phyloP scores from a whole-genome alignment of 257 asterid genomes.

The Lycium ferocissimum region DNA sequence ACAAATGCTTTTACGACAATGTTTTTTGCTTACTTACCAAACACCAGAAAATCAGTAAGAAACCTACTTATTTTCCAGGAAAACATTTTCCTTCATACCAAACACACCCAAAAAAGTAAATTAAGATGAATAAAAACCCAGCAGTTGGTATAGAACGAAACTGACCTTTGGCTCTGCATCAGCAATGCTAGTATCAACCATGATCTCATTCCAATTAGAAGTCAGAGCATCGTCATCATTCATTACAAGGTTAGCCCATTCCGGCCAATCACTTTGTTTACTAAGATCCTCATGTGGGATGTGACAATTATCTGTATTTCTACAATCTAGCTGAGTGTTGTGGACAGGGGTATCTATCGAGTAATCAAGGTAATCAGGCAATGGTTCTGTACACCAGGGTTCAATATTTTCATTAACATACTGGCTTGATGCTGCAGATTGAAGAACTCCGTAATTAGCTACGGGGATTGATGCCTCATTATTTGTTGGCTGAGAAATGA shows the following conservation, averaged over 20 bases:
- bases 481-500: slow-evolving; percentile 61
- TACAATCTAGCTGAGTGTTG: slow-evolving; percentile 49
- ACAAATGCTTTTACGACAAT: too few species aligned
- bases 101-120: too few species aligned
- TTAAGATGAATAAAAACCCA: slow-evolving; percentile 4
- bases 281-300: slow-evolving; percentile 26
- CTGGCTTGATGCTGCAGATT: slow-evolving; percentile 59
- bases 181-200: slow-evolving; percentile 54
- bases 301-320: slow-evolving; percentile 32
- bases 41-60: too few species aligned
- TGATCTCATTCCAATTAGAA: slow-evolving; percentile 71
- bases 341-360: slow-evolving; percentile 53
- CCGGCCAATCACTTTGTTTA: slow-evolving; percentile 68
- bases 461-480: slow-evolving; percentile 50
- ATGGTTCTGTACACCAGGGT: slow-evolving; percentile 61
- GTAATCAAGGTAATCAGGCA: slow-evolving; percentile 61
- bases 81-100: too few species aligned
- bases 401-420: slow-evolving; percentile 45
- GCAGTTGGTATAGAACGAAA: slow-evolving; percentile 21
- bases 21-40: too few species aligned
- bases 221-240: slow-evolving; percentile 57
- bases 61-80: too few species aligned
- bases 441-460: slow-evolving; percentile 57
- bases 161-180: slow-evolving; percentile 57
- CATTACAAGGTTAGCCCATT: slow-evolving; percentile 75